Percentiles rank a stretch among this genome's conserved stretches.
Evolutionary conservation across 768 basidiomycete genomes (phyloP).

Genomic region (Lenzites betulinus): DNA sequence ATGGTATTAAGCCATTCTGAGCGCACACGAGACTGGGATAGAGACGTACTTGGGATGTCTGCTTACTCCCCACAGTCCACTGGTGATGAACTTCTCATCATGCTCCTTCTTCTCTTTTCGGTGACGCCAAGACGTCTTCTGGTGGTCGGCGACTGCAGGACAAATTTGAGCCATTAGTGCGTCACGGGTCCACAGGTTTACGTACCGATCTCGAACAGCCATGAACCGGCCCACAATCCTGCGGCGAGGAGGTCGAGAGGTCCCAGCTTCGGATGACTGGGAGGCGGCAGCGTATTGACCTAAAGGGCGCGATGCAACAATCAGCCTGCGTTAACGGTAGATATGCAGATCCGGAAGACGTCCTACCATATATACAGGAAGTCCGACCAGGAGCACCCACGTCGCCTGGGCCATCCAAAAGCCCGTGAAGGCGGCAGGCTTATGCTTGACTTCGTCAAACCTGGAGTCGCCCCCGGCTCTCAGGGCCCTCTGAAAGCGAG

Average conservation of each 20-base stretch:
- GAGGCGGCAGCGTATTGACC: constrained; percentile 53
- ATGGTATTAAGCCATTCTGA: constrained; percentile 5
- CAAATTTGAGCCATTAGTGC: neutral
- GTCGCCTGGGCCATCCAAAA: constrained; percentile 70
- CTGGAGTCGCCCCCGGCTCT: constrained; percentile 64
- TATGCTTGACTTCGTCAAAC: constrained; percentile 59
- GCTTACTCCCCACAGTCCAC: constrained; percentile 66
- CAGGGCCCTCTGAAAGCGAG: constrained; percentile 39
- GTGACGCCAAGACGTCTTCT: constrained; percentile 65
- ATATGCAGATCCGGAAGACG: neutral
- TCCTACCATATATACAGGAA: constrained; percentile 63
- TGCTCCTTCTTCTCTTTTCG: constrained; percentile 64
- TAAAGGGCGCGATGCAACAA: constrained; percentile 5
- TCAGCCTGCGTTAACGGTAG: neutral
- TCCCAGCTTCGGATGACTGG: constrained; percentile 52
- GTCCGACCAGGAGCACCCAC: constrained; percentile 68
- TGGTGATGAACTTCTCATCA: constrained; percentile 67
- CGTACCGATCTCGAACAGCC: constrained; percentile 55
- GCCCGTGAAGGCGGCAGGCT: constrained; percentile 49
- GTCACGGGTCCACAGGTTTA: neutral
- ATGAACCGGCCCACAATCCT: constrained; percentile 55
- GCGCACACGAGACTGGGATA: neutral
- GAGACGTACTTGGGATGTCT: constrained; percentile 69
- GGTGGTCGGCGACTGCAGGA: constrained; percentile 51
- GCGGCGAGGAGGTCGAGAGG: constrained; percentile 55